Evolutionary conservation across 306 rosid genomes (phyloP), one percentile per base, ranked within the genome.

Genomic region (Styphnolobium japonicum): DNA sequence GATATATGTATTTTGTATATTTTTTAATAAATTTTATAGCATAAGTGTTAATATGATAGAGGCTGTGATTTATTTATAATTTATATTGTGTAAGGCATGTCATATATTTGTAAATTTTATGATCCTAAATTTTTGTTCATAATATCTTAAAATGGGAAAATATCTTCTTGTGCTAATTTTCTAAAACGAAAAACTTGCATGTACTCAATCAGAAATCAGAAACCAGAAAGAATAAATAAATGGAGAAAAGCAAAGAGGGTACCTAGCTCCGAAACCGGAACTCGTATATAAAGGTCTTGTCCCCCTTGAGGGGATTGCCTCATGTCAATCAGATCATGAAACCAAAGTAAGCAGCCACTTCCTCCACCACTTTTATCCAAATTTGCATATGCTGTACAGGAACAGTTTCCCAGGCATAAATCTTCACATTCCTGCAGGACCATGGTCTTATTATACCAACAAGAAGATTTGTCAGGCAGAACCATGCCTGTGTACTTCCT

Each of bases 261-360:
- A 80, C 79, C 14, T 37, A 80, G 48, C 23, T 62, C 43, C 6
- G 70, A 60, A 16, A 27, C 7, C 15, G 36, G 7, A 3, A n/a
- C 15, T 49, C 73, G 11, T 5, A 80, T 7, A 27, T 71, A 51
- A 15, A 80, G 49, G 36, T 51, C 79, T 51, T 80, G 79, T 12
- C 83, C 78, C 42, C 78, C 79, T 12, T 49, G 37, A 34, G 3
- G 1, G 71, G 49, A 58, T 16, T 49, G 27, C 48, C 73, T 80
- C 66, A 61, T n/a, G 72, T 71, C 83, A 18, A 80, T 15, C 6
- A 80, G 16, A 40, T 61, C 37, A 25, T 49, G 1, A 15, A 48
- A 80, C 83, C 83, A 80, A 71, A 61, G 83, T 40, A 80, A 61
- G 73, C 83, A 80, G 18, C 78, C 78, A 48, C 78, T 80, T 80